Evolutionary conservation across 2,329 filamentous ascomycete genomes (phyloP).

Genomic region (Stachybotrys chlorohalonatus): DNA sequence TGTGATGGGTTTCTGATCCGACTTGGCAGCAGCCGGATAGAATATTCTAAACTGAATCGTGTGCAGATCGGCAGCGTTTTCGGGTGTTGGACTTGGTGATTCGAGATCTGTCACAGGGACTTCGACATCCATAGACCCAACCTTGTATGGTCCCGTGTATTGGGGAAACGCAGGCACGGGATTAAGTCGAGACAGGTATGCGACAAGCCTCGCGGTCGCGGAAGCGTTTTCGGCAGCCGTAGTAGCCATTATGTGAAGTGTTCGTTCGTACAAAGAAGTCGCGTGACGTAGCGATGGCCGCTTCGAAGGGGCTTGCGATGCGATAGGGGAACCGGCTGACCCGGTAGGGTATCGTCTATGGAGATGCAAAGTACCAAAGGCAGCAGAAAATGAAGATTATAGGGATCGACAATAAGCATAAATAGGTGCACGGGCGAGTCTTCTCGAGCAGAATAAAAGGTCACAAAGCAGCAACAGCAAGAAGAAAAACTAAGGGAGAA

Average conservation of each 20-base stretch:
- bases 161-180: conserved; percentile 64
- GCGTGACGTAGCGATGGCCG: too few relatives aligned
- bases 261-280: background rate
- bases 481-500: background rate
- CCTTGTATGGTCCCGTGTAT: conserved; percentile 69
- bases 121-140: conserved; percentile 69
- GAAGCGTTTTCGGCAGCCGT: conserved; percentile 11
- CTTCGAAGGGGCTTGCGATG: background rate
- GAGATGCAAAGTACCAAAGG: background rate
- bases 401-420: background rate
- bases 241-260: background rate
- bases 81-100: conserved; percentile 43
- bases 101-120: conserved; percentile 56
- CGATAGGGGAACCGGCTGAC: background rate
- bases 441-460: too few relatives aligned
- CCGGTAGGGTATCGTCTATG: background rate
- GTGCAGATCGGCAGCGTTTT: conserved; percentile 47
- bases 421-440: background rate
- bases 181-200: conserved; percentile 47
- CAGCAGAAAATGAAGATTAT: background rate
- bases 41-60: conserved; percentile 77
- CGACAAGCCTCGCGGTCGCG: conserved; percentile 28
- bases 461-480: background rate
- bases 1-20: conserved; percentile 49
- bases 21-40: conserved; percentile 57